These are phyloP conservation scores for Prunus fruticosa DNA, from an alignment of 306 rosid genomes.

Conservation along the genomic window DNA sequence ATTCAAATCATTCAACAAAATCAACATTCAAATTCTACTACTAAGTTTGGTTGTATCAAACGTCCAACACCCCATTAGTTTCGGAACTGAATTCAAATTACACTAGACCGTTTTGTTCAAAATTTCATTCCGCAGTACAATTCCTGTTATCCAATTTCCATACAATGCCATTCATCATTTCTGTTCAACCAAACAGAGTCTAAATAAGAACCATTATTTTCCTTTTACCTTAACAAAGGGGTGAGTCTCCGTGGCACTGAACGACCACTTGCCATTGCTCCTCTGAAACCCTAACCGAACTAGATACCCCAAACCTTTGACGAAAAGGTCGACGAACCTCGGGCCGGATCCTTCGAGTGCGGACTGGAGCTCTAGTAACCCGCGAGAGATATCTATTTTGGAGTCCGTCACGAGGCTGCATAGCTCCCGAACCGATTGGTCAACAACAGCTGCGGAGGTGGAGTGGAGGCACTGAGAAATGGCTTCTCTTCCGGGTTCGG, in stretches of 20 bases:
- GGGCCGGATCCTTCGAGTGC: conserved; percentile 68
- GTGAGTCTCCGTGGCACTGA: conserved; percentile 42
- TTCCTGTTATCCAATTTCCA: not conserved
- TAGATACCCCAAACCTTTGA: conserved; percentile 73
- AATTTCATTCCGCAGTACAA: no score
- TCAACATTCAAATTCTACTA: not conserved
- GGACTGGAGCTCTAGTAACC: conserved; percentile 71
- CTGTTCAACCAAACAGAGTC: not conserved
- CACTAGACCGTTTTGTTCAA: not conserved
- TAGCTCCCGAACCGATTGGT: conserved; percentile 78
- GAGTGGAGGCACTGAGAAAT: conserved; percentile 67
- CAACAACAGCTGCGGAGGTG: conserved; percentile 65
- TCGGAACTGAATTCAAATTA: not conserved
- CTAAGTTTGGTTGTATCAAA: not conserved
- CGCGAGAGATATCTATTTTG: conserved; percentile 40
- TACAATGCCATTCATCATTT: not conserved
- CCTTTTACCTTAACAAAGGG: conserved; percentile 67
- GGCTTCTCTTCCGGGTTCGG: conserved; percentile 74
- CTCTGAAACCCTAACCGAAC: conserved; percentile 58
- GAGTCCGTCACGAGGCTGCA: conserved; percentile 71
- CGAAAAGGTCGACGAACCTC: conserved; percentile 53
- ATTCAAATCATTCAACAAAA: not conserved
- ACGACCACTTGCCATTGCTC: conserved; percentile 43
- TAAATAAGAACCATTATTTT: not conserved
- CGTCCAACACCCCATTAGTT: not conserved